Conservation (phyloP, 495 filamentous ascomycete species). For the Parmelia sp. region DNA sequence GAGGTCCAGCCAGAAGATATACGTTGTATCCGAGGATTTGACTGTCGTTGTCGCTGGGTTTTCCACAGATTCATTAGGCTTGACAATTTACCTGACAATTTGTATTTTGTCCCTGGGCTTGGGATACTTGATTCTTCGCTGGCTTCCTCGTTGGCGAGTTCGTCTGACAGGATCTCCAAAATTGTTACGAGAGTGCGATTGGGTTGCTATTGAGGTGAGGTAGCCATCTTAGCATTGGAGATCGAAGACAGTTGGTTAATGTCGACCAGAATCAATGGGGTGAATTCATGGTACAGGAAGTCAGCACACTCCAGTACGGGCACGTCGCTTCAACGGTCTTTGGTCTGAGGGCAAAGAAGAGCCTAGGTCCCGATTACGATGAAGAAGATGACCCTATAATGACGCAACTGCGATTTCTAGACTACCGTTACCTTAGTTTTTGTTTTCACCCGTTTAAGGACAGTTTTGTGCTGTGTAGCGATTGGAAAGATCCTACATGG, state of each 20-base stretch:
- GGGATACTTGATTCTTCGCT: conserved; percentile 76
- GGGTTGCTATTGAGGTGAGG: conserved; percentile 81
- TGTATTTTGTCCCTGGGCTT: conserved; percentile 68
- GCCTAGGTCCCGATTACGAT: conserved; percentile 49
- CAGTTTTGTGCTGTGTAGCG: conserved; percentile 75
- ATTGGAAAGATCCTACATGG: conserved; percentile 93
- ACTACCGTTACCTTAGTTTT: conserved; percentile 91
- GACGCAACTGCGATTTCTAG: conserved; percentile 60
- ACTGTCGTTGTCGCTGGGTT: conserved; percentile 91
- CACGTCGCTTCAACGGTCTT: conserved; percentile 83
- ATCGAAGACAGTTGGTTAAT: conserved; percentile 21
- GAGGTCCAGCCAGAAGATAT: conserved; percentile 76
- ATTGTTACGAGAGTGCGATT: conserved; percentile 65
- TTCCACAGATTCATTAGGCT: conserved; percentile 62
- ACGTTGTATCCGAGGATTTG: conserved; percentile 87
- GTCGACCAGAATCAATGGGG: conserved; percentile 77
- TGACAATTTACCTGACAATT: conserved; percentile 58
- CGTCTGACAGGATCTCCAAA: conserved; percentile 61
- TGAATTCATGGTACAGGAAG: conserved; percentile 67
- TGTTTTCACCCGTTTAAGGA: conserved; percentile 84
- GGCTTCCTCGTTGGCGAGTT: conserved; percentile 84
- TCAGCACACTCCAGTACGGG: conserved; percentile 64
- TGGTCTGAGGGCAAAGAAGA: conserved; percentile 53
- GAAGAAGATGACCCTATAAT: conserved; percentile 84
- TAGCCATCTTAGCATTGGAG: conserved; percentile 5